Percentiles rank a stretch among this genome's conserved stretches.
These are phyloP conservation scores for Cornus suecica DNA, from an alignment of 148 eudicot genomes.

Conservation along the genomic window DNA sequence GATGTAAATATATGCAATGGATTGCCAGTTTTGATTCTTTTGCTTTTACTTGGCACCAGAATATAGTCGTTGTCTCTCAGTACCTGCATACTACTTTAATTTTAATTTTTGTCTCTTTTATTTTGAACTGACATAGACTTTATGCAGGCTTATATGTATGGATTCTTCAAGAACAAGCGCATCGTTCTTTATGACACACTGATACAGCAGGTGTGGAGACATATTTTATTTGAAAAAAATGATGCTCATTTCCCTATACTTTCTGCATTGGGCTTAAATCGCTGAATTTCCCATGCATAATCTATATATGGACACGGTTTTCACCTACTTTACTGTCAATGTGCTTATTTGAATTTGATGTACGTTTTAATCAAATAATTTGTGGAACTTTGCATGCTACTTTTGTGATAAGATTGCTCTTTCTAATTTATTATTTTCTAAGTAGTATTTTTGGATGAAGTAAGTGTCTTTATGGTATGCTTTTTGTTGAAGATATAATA, in stretches of 20 bases:
- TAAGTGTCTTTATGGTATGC: too few relatives aligned
- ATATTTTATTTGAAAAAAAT: too few relatives aligned
- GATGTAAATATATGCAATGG: not conserved
- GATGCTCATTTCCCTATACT: not conserved
- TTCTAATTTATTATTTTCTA: too few relatives aligned
- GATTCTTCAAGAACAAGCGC: conserved; percentile 96
- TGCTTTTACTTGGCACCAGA: not conserved
- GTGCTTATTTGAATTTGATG: too few relatives aligned
- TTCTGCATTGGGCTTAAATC: not conserved
- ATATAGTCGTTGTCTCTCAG: not conserved
- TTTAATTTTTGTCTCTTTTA: conserved; percentile 1
- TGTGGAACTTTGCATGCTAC: too few relatives aligned
- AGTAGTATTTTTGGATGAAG: too few relatives aligned
- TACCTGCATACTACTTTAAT: not conserved
- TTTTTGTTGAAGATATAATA: too few relatives aligned
- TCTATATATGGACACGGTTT: not conserved
- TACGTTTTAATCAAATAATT: too few relatives aligned
- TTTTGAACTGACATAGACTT: conserved; percentile 10
- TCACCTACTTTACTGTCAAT: too few relatives aligned
- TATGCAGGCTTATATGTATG: conserved; percentile 99
- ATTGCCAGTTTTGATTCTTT: not conserved
- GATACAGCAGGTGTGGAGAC: conserved; percentile 77
- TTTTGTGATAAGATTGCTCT: too few relatives aligned
- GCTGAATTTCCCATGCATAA: not conserved
- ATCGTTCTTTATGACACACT: conserved; percentile 95